Base-by-base conservation (phyloP, 192 early-diverging fungal species). In the Gonapodya sp. region DNA sequence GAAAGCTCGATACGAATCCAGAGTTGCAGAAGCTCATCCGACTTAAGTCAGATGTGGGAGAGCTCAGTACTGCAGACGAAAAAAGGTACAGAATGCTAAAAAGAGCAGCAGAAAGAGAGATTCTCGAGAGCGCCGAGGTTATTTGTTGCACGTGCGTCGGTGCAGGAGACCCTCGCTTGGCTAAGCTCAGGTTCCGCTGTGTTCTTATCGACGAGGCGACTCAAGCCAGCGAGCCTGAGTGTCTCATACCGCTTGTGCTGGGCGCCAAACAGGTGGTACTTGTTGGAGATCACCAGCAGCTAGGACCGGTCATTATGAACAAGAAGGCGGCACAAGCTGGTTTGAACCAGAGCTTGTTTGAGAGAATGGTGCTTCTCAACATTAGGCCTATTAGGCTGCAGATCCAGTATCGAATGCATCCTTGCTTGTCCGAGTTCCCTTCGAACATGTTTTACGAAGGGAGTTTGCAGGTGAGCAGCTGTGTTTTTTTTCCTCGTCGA, bases 371-470 rank as follows among this genome's bases (percentile, higher is more conserved):
- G 33, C 92, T 96, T 79, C 88, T 98, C 30, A 95, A 96, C 30
- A 88, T 96, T 34, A 90, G 96, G 1, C 98, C 98, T 24, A 94
- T 98, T 81, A 93, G 97, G 31, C 91, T 99, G 24, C 95, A 98
- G 79, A 96, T 99, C 1, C 98, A 99, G 85, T 99, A 99, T 82
- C 95, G 98, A 83, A 98, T 98, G 98, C 98, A 99, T 81, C 98
- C 98, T 35, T 96, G 96, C 82, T 86, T 99, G 33, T 98, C 98
- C 14, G 97, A 96, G 87, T 99, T 98, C 83, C 96, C 98, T 0
- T 96, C 94, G 82, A 99, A 99, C 85, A 96, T 97, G 94, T 98
- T 99, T 82, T 99, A 99, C 83, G 98, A 99, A 85, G 98, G 98
- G 18, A 95, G 95, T 30, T 88, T 98, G 35, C 95, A 97, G 85